Percentiles rank a stretch among this genome's conserved stretches.
Evolutionary conservation across 805 yeast species (phyloP).

Genomic region (Starmera amethionina): DNA sequence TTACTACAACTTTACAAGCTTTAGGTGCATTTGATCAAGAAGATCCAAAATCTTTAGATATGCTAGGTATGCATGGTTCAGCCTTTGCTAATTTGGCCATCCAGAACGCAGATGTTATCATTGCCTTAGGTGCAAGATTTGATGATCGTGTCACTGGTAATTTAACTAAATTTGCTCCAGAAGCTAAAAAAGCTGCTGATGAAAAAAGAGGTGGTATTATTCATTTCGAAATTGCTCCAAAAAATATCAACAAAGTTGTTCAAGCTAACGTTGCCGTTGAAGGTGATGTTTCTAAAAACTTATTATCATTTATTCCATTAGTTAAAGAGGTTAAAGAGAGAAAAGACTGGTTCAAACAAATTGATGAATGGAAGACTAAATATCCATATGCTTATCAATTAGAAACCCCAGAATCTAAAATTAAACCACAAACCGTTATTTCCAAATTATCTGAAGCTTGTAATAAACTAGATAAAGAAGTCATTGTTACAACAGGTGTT

Average conservation of each 20-base stretch:
- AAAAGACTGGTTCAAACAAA: slow-evolving; percentile 68
- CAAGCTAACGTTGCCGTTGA: slow-evolving; percentile 94
- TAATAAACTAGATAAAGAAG: slow-evolving; percentile 52
- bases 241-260: slow-evolving; percentile 95
- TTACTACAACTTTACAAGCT: slow-evolving; percentile 90
- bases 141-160: slow-evolving; percentile 97
- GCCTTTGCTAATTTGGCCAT: slow-evolving; percentile 93
- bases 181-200: slow-evolving; percentile 78
- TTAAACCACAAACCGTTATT: slow-evolving; percentile 91
- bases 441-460: slow-evolving; percentile 69
- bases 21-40: slow-evolving; percentile 91
- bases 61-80: slow-evolving; percentile 98
- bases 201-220: slow-evolving; percentile 92
- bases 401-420: slow-evolving; percentile 71
- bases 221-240: slow-evolving; percentile 93
- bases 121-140: slow-evolving; percentile 94
- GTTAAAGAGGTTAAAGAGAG: slow-evolving; percentile 57
- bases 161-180: slow-evolving; percentile 85
- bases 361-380: slow-evolving; percentile 73
- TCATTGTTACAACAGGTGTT: slow-evolving; percentile 92
- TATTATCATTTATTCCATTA: slow-evolving; percentile 63
- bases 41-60: slow-evolving; percentile 83
- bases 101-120: slow-evolving; percentile 85
- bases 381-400: slow-evolving; percentile 77
- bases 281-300: slow-evolving; percentile 85